Evolutionary conservation across 768 basidiomycete species (phyloP).

Genomic region (Lactarius evosmus): DNA sequence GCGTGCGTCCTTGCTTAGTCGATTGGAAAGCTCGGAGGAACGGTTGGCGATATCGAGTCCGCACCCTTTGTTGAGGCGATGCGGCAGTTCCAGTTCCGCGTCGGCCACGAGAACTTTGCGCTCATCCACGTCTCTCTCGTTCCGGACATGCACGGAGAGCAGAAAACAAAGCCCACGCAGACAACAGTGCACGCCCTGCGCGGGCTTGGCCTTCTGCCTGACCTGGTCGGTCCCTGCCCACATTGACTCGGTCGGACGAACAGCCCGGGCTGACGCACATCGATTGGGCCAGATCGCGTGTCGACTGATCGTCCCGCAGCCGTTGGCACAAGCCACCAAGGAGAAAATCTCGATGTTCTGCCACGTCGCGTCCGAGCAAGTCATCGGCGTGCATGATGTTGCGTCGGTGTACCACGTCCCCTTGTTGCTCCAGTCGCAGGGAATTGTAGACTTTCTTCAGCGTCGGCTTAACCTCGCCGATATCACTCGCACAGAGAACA

Average conservation of each 20-base stretch:
- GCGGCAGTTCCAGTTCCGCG: slow-evolving; percentile 99
- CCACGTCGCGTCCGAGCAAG: slow-evolving; percentile 85
- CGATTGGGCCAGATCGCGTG: slow-evolving; percentile 74
- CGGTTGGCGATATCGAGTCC: slow-evolving; percentile 97
- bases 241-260: not conserved
- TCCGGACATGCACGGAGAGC: slow-evolving; percentile 98
- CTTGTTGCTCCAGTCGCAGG: slow-evolving; percentile 85
- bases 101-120: slow-evolving; percentile 94
- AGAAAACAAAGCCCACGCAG: slow-evolving; percentile 99
- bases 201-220: slow-evolving; percentile 88
- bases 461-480: slow-evolving; percentile 73
- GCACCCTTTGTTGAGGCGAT: slow-evolving; percentile 98
- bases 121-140: slow-evolving; percentile 96
- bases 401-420: slow-evolving; percentile 97
- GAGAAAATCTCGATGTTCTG: slow-evolving; percentile 99
- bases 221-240: slow-evolving; percentile 58
- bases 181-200: slow-evolving; percentile 92
- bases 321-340: slow-evolving; percentile 82
- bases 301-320: slow-evolving; percentile 74
- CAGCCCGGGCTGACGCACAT: slow-evolving; percentile 2
- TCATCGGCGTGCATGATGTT: slow-evolving; percentile 94
- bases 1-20: not conserved
- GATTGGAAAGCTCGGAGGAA: slow-evolving; percentile 78
- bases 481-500: slow-evolving; percentile 51
- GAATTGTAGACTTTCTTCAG: slow-evolving; percentile 80